Evolutionary conservation across 352 stramenopile genomes (phyloP).

Genomic region (Phytophthora pistaciae): DNA sequence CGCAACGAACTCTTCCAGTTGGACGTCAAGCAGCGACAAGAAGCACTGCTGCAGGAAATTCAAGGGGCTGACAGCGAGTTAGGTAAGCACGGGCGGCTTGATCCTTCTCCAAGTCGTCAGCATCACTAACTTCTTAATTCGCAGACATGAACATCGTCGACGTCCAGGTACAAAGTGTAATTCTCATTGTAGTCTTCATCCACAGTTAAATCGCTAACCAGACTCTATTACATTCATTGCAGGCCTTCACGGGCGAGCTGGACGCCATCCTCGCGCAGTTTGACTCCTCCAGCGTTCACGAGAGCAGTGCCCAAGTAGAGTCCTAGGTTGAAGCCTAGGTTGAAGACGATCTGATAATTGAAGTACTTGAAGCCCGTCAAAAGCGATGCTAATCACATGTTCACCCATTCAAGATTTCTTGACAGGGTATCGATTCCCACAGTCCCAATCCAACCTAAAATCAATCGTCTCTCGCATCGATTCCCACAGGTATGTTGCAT

Average conservation of each 20-base stretch:
- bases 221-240: neutral
- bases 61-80: constrained; percentile 45
- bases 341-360: constrained; percentile 25
- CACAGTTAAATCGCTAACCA: neutral
- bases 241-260: constrained; percentile 56
- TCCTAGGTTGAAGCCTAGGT: constrained; percentile 7
- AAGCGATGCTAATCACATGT: neutral
- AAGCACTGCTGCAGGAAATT: constrained; percentile 46
- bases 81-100: constrained; percentile 15
- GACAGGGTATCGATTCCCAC: neutral
- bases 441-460: neutral
- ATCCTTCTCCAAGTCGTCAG: neutral
- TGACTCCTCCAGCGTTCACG: constrained; percentile 8
- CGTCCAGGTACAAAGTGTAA: constrained; percentile 44
- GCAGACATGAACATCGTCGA: constrained; percentile 20
- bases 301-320: neutral
- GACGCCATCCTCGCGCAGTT: constrained; percentile 67
- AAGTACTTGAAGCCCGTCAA: neutral
- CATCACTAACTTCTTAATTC: too few relatives aligned
- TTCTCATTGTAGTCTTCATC: neutral
- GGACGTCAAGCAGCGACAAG: constrained; percentile 57
- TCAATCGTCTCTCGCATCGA: neutral
- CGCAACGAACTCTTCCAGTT: constrained; percentile 64
- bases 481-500: neutral
- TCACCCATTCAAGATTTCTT: neutral